Conservation (phyloP, 2,329 filamentous ascomycete genomes). For the Magnaporthiopsis incrustans region DNA sequence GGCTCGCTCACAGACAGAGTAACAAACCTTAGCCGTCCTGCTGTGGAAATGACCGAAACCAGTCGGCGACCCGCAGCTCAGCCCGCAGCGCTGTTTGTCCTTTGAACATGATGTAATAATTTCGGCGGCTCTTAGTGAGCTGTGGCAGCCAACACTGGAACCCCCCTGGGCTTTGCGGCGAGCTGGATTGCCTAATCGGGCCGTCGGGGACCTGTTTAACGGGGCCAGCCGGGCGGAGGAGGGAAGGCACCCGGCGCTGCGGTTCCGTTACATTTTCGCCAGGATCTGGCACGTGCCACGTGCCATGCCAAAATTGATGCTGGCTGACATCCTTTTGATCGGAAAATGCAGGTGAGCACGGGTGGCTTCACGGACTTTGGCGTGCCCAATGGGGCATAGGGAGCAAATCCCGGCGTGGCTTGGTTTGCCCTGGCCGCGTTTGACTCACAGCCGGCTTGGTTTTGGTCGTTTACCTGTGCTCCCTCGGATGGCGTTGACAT, state of each 20-base stretch:
- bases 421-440: not conserved
- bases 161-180: not conserved
- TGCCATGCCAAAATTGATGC: not conserved
- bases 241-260: not conserved
- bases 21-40: not conserved
- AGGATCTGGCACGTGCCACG: not conserved
- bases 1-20: too few species aligned
- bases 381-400: not conserved
- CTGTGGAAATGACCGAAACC: not conserved
- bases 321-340: too few species aligned
- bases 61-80: not conserved
- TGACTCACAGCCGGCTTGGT: not conserved
- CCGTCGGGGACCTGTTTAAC: not conserved
- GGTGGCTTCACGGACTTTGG: not conserved
- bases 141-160: too few species aligned
- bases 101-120: not conserved
- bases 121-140: too few species aligned
- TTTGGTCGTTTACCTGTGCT: not conserved
- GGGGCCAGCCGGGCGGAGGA: not conserved
- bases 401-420: not conserved
- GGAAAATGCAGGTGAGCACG: too few species aligned
- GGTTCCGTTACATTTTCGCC: slow-evolving; percentile 3
- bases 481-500: not conserved
- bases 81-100: not conserved
- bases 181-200: not conserved